Evolutionary conservation across 129 eudicot species (phyloP).

Genomic region (Logfia minima): DNA sequence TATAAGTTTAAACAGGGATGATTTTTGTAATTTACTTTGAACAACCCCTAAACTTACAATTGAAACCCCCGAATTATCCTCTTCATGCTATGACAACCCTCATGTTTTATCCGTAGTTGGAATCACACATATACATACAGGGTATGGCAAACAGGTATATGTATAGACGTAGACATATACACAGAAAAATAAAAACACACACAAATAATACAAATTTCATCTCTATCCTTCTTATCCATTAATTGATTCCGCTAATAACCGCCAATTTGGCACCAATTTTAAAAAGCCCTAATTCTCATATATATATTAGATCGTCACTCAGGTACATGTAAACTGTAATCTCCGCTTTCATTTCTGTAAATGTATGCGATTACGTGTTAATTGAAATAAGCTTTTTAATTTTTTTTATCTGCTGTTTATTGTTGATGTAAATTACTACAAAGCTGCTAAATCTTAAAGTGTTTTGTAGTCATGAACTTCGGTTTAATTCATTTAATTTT

Average conservation of each 20-base stretch:
- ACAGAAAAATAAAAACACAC: slow-evolving; percentile 29
- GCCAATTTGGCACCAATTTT: slow-evolving; percentile 22
- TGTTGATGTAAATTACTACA: slow-evolving; percentile 12
- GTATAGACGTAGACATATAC: slow-evolving; percentile 2
- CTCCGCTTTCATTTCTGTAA: slow-evolving; percentile 20
- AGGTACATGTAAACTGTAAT: slow-evolving; percentile 30
- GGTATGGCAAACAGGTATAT: slow-evolving; percentile 22
- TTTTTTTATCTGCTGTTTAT: slow-evolving; percentile 5
- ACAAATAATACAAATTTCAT: slow-evolving; percentile 4
- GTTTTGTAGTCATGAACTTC: slow-evolving; percentile 18
- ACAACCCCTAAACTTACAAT: slow-evolving; percentile 18
- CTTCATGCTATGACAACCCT: slow-evolving; percentile 7
- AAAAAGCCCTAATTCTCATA: slow-evolving; percentile 30
- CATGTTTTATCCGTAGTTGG: slow-evolving; percentile 34
- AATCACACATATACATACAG: slow-evolving; percentile 28
- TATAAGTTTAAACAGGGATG: no score
- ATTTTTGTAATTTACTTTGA: no score
- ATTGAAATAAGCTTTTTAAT: slow-evolving; percentile 13
- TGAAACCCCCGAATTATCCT: slow-evolving; percentile 13
- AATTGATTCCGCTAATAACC: slow-evolving; percentile 38
- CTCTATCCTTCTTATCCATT: slow-evolving; percentile 39
- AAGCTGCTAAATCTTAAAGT: slow-evolving; percentile 23
- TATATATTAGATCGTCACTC: slow-evolving; percentile 34
- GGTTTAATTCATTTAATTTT: background rate
- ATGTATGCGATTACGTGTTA: slow-evolving; percentile 27